Evolutionary conservation across 2,329 filamentous ascomycete species (phyloP).

Genomic region (Penicillium sp.): DNA sequence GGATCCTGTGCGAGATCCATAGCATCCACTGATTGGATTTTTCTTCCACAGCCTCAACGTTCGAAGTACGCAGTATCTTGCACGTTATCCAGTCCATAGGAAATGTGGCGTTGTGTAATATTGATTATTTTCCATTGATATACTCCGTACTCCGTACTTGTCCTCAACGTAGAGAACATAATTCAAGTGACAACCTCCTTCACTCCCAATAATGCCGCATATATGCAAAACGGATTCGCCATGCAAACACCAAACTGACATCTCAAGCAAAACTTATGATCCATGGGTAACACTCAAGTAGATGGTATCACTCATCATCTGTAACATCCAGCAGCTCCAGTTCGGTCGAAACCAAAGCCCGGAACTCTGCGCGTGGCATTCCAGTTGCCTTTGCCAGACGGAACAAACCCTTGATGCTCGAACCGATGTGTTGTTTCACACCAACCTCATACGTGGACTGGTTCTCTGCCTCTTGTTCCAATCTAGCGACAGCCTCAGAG

Average conservation of each 20-base stretch:
- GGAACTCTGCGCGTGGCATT: slow-evolving; percentile 58
- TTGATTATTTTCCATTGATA: slow-evolving; percentile 1
- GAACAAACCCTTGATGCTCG: slow-evolving; percentile 62
- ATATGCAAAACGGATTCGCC: slow-evolving; percentile 4
- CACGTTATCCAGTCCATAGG: no score
- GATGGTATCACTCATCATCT: slow-evolving; percentile 43
- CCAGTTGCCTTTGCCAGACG: slow-evolving; percentile 57
- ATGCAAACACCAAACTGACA: slow-evolving; percentile 9
- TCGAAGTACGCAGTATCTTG: neutral
- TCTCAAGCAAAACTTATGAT: slow-evolving; percentile 15
- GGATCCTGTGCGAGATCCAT: slow-evolving; percentile 10
- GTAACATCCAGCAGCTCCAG: slow-evolving; percentile 56
- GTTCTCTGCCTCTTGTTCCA: slow-evolving; percentile 53
- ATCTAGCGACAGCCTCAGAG: slow-evolving; percentile 45
- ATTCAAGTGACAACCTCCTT: neutral
- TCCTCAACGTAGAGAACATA: neutral
- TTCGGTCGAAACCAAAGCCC: slow-evolving; percentile 56
- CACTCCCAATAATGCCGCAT: slow-evolving; percentile 5
- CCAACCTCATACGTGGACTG: slow-evolving; percentile 56
- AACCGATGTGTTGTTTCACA: slow-evolving; percentile 61
- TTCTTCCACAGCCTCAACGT: neutral
- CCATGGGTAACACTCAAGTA: slow-evolving; percentile 24
- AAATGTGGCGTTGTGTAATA: neutral
- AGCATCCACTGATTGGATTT: neutral
- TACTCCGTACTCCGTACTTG: no score